Conservation (phyloP, 2,329 filamentous ascomycete species). For the Ophiostoma quercus region DNA sequence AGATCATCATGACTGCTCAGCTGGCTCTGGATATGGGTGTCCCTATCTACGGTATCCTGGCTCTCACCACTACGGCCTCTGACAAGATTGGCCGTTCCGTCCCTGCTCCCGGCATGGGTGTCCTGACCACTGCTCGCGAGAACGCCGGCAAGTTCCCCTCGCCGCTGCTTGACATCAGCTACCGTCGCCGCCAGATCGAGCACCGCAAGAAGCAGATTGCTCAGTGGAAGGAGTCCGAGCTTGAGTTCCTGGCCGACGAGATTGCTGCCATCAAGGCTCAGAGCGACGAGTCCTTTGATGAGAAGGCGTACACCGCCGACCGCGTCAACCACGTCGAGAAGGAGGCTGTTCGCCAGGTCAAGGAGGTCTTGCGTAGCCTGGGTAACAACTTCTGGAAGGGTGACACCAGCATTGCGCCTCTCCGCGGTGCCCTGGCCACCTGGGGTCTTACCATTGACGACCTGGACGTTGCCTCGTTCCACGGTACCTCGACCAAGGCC, state of each 20-base stretch:
- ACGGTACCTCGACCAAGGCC: constrained; percentile 95
- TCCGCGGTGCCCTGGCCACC: constrained; percentile 91
- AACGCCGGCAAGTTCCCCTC: constrained; percentile 87
- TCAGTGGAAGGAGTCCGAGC: constrained; percentile 91
- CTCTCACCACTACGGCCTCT: constrained; percentile 88
- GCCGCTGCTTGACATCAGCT: constrained; percentile 93
- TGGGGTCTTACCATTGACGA: constrained; percentile 98
- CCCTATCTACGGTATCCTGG: constrained; percentile 91
- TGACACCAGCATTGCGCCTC: constrained; percentile 85
- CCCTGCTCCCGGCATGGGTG: constrained; percentile 92
- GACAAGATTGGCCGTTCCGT: constrained; percentile 99
- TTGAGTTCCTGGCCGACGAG: constrained; percentile 89
- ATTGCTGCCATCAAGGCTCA: constrained; percentile 84
- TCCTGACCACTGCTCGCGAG: constrained; percentile 91
- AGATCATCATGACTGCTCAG: constrained; percentile 96
- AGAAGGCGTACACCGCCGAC: constrained; percentile 79
- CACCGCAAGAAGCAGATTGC: constrained; percentile 91
- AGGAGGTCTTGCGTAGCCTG: constrained; percentile 84
- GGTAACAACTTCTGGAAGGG: constrained; percentile 99
- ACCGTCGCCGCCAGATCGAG: constrained; percentile 90
- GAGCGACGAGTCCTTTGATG: constrained; percentile 63
- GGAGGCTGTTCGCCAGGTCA: constrained; percentile 84
- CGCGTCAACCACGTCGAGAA: constrained; percentile 80
- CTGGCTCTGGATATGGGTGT: constrained; percentile 98
- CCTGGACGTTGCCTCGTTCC: constrained; percentile 91